These are phyloP conservation scores for Xylaria palmicola DNA, from an alignment of 495 filamentous ascomycete genomes.

Conservation along the genomic window DNA sequence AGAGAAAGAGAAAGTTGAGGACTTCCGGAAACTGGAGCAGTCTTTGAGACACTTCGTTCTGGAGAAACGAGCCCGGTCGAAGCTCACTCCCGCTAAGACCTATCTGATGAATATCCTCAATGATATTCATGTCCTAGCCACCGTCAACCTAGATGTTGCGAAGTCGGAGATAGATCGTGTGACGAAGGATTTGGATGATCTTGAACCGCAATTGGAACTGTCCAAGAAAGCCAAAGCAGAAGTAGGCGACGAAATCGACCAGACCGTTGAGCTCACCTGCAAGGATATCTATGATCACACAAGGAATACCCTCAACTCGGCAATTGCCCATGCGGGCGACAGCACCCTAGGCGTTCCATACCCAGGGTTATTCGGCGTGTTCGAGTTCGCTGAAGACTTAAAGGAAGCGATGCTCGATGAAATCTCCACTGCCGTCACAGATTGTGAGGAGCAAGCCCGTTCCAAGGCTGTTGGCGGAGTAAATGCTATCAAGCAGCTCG, in stretches of 20 bases:
- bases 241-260: slow-evolving; percentile 76
- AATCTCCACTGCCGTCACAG: slow-evolving; percentile 71
- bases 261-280: slow-evolving; percentile 79
- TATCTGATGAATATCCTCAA: slow-evolving; percentile 92
- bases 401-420: slow-evolving; percentile 88
- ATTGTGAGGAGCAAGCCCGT: slow-evolving; percentile 83
- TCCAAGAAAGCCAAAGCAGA: slow-evolving; percentile 80
- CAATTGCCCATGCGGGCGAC: slow-evolving; percentile 74
- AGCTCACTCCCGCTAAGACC: slow-evolving; percentile 91
- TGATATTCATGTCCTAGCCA: slow-evolving; percentile 78
- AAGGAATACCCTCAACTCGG: slow-evolving; percentile 64
- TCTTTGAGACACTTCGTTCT: slow-evolving; percentile 91
- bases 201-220: slow-evolving; percentile 81
- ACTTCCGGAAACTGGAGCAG: slow-evolving; percentile 86
- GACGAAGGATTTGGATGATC: slow-evolving; percentile 70
- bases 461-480: slow-evolving; percentile 78
- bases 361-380: slow-evolving; percentile 78
- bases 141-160: slow-evolving; percentile 84
- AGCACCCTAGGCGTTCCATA: slow-evolving; percentile 79
- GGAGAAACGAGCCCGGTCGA: slow-evolving; percentile 91
- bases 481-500: slow-evolving; percentile 80
- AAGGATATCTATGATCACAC: slow-evolving; percentile 82
- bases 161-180: slow-evolving; percentile 85
- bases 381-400: slow-evolving; percentile 90
- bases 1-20: slow-evolving; percentile 78